Base-by-base conservation (phyloP, 2,329 filamentous ascomycete genomes). In the Gliomastix tumulicola region DNA sequence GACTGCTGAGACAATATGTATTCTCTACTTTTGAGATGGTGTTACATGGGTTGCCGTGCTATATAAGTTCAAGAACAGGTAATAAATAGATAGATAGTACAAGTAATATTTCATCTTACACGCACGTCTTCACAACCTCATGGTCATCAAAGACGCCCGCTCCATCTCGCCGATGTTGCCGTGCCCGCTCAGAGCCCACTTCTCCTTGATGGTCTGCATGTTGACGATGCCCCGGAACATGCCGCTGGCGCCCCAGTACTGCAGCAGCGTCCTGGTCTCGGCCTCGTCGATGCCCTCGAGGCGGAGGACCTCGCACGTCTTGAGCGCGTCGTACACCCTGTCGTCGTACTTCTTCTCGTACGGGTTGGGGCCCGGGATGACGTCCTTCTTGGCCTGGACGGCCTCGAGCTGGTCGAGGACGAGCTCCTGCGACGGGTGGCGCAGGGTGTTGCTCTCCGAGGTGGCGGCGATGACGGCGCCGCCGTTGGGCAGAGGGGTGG, bases 241-340 rank as follows among this genome's bases (percentile, higher is more conserved):
- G 11, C 90, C 92, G 57, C 87, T 94, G 23, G 77, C 79, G 6
- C 87, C 88, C 71, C 90, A 97, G 65, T 96, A 97, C 66, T 96
- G 88, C 79, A 97, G 82, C 48, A 94, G 68, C 1, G 79, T 73
- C 41, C 82, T 76, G 10, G 86, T 80, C 63, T 97, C 90, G 3
- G 71, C 63, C 60, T 82, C 85, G 49, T 68, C 82, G 46, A 96
- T 51, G 8, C 86, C 84, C 30, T 74, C 69, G 16, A 95, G 54
- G 16, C 74, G 70, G 36, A 80, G 45, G 3, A 79, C 63, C 40
- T 63, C 57, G 28, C 71, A 65, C 31, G 66, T 65, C 43, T 67
- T 59, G 36, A 82, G 60, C 3, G 62, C 63, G 17, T 68, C 67
- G 44, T 75, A 73, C 30, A 74, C 69, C 28, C 75, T 68, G 36